Conservation (phyloP, 108 stramenopile species). For the Mayamaea pseudoterrestris region DNA sequence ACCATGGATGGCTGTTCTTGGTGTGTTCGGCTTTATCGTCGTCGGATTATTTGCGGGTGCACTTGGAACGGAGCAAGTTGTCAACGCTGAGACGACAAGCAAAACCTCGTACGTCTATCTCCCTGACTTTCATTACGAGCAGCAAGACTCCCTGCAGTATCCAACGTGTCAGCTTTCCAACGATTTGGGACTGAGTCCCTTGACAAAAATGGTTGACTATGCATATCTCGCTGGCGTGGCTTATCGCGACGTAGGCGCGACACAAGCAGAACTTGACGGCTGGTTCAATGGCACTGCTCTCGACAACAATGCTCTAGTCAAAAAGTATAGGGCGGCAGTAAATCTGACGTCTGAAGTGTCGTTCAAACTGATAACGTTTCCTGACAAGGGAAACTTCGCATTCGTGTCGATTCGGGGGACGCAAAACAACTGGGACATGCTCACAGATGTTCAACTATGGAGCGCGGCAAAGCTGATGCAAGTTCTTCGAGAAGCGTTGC, state of each 20-base stretch:
- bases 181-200: slow-evolving; percentile 2
- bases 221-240: slow-evolving; percentile 33
- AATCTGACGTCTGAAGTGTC: slow-evolving; percentile 22
- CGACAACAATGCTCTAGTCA: slow-evolving; percentile 38
- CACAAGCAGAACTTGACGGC: slow-evolving; percentile 18
- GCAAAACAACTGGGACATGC: slow-evolving; percentile 51
- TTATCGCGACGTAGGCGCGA: slow-evolving; percentile 19
- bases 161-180: slow-evolving; percentile 32
- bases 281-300: slow-evolving; percentile 57
- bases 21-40: slow-evolving; percentile 20
- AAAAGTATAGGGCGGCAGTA: slow-evolving; percentile 18
- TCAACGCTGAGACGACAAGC: slow-evolving; percentile 2
- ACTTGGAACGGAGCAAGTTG: slow-evolving; percentile 12
- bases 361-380: slow-evolving; percentile 44
- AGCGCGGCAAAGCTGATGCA: slow-evolving; percentile 50
- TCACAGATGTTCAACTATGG: slow-evolving; percentile 70
- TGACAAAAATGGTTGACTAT: slow-evolving; percentile 31
- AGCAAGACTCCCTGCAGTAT: slow-evolving; percentile 24
- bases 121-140: slow-evolving; percentile 1
- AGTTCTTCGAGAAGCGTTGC: slow-evolving; percentile 35
- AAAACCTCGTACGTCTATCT: not conserved
- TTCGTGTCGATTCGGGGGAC: slow-evolving; percentile 65
- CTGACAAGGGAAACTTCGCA: slow-evolving; percentile 12
- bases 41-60: slow-evolving; percentile 27
- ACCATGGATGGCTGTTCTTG: slow-evolving; percentile 22